Base-by-base conservation (phyloP, 306 rosid species). In the Datisca glomerata region DNA sequence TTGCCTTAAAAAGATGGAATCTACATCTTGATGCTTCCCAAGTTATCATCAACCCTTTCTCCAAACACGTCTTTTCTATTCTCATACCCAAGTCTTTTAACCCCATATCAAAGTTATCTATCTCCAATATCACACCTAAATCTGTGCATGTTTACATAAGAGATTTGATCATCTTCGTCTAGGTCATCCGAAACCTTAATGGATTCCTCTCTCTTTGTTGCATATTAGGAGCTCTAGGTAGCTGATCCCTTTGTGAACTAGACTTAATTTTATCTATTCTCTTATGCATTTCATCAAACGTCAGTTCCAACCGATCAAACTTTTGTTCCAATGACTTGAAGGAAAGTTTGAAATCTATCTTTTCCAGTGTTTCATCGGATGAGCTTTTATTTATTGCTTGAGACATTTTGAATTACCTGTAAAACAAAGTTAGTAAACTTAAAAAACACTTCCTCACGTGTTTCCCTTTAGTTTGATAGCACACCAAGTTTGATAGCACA, bases 1-100 rank as follows among this genome's bases (percentile, higher is more conserved):
- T 43, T 43, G 4, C 47, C 29, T 43, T 43, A 28, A 12, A 43
- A 43, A 3, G 15, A 8, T 20, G 22, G 47, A 43, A 21, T 43
- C 28, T 43, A 19, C 47, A 43, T 22, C 4, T 43, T 43, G 14
- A 43, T 21, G 39, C 13, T 34, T 34, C 13, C 39, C 14, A 34
- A 34, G 13, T 34, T n/a, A n/a, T n/a, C n/a, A n/a, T n/a, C n/a
- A n/a, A n/a, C n/a, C n/a, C n/a, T n/a, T n/a, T n/a, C n/a, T n/a
- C n/a, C n/a, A n/a, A n/a, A 4, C 6, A 4, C 7, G 7, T 27
- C 31, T 4, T 4, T 27, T 27, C 31, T 27, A 27, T 27, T 27
- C 7, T 7, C 7, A 27, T 27, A 7, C 7, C 31, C 7, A 27
- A 27, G 7, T 4, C 31, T n/a, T n/a, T n/a, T n/a, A n/a, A n/a